Base-by-base conservation (phyloP, 148 eudicot species). In the Silene conica region DNA sequence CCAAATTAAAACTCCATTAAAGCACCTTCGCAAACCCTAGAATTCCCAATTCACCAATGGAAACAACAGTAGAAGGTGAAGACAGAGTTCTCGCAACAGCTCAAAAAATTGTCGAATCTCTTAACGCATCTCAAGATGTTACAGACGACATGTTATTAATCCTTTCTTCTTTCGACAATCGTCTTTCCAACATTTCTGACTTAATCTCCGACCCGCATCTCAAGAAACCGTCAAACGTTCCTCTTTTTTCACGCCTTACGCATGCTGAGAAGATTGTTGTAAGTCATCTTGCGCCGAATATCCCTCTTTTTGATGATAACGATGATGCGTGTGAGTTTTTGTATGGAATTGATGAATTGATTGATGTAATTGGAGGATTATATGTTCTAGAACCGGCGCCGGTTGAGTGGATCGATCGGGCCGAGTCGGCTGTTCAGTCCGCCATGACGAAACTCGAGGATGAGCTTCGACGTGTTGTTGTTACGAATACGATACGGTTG, bases 51-150 rank as follows among this genome's bases (percentile, higher is more conserved):
- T 38, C 50, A 60, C 77, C 63, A 78, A 78, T 54, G 62, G 55
- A 91, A 77, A 82, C 97, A 60, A 83, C 87, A 7, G 77, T 83
- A 2, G 94, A 89, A 21, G 97, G 92, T 0, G 78, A 95, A 61
- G 97, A 95, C 9, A 85, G 90, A 67, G 96, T 95, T 1, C 77
- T 96, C 16, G 99, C 97, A 4, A 85, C 97, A 0, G 99, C 99
- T 7, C 96, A 96, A 70, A 89, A 86, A 22, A 96, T 96, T 79
- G 87, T 96, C 48, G 85, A 92, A 62, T 73, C 80, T 61, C 90
- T 96, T 21, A 81, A 86, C 52, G 80, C 88, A 5, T 84, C 92
- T 14, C 80, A 80, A 60, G 93, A 86, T 66, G 89, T 80, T 22
- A 84, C 97, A 14, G 87, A 90, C 13, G 96, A 95, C 62, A 95